Conservation (phyloP, 768 basidiomycete genomes). For the Pulveroboletus sp. region DNA sequence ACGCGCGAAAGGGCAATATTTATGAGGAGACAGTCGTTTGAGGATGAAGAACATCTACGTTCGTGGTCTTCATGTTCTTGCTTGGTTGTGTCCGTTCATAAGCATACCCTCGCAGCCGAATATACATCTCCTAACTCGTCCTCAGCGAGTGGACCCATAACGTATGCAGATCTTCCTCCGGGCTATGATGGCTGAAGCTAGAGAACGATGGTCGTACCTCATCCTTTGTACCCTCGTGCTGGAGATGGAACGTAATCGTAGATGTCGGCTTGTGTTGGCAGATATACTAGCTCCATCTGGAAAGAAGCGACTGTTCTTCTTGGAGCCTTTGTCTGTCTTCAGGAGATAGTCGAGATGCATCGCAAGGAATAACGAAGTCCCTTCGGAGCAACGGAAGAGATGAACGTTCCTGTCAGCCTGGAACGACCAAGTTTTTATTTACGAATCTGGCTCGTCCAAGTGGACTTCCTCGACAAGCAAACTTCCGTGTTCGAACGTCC, state of each 20-base stretch:
- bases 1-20: constrained; percentile 70
- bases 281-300: not conserved
- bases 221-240: not conserved
- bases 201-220: not conserved
- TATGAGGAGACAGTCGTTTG: constrained; percentile 55
- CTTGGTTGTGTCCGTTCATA: not conserved
- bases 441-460: too few species aligned
- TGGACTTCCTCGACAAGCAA: too few species aligned
- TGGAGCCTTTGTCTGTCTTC: not conserved
- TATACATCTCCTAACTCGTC: constrained; percentile 26
- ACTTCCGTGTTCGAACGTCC: not conserved
- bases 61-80: constrained; percentile 11
- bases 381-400: not conserved
- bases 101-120: constrained; percentile 17
- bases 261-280: not conserved
- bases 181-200: constrained; percentile 23
- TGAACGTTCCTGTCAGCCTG: not conserved
- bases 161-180: constrained; percentile 27
- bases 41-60: constrained; percentile 32
- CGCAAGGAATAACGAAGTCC: not conserved
- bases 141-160: constrained; percentile 10
- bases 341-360: not conserved
- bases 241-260: not conserved
- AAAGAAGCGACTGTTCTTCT: not conserved
- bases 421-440: not conserved